Evolutionary conservation across 2,329 filamentous ascomycete species (phyloP), one percentile per base, ranked within the genome.

Genomic region (Xylariaceae sp.): DNA sequence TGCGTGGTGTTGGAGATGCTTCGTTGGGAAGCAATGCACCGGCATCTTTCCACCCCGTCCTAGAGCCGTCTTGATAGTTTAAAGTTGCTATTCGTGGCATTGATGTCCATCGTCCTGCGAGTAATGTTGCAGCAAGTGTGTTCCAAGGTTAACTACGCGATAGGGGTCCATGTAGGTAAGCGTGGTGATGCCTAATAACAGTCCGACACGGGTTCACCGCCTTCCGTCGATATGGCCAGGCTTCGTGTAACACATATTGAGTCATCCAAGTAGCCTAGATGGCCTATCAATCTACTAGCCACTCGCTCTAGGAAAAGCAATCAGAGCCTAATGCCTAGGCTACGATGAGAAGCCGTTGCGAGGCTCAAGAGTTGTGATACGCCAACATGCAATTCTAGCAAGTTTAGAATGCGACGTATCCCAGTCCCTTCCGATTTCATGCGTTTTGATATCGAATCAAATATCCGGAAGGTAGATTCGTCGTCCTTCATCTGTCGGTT

Each of bases 111-210:
- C 21, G n/a, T n/a, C n/a, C n/a, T n/a, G n/a, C n/a, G n/a, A n/a
- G n/a, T n/a, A n/a, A n/a, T n/a, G n/a, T n/a, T n/a, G n/a, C n/a
- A n/a, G n/a, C n/a, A n/a, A n/a, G n/a, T n/a, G n/a, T n/a, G n/a
- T n/a, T n/a, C 23, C n/a, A 32, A 30, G 20, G 24, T 50, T 37
- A 48, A 51, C 52, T 42, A 59, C 53, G 50, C 52, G 35, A 55
- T 52, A 30, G 47, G 44, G 43, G 55, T 49, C 50, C 49, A 47
- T 46, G 57, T 59, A 53, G 57, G 57, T 42, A 59, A 59, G 57
- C 57, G 57, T 53, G 42, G 57, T 50, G 44, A 33, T 33, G 30
- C 49, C 53, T 49, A 58, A 58, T 58, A 30, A 50, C 26, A 44
- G 48, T 47, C 45, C 29, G 37, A 48, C 53, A 53, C 53, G 46